Base-by-base conservation (phyloP, 805 yeast species). In the Pichia nakasei region DNA sequence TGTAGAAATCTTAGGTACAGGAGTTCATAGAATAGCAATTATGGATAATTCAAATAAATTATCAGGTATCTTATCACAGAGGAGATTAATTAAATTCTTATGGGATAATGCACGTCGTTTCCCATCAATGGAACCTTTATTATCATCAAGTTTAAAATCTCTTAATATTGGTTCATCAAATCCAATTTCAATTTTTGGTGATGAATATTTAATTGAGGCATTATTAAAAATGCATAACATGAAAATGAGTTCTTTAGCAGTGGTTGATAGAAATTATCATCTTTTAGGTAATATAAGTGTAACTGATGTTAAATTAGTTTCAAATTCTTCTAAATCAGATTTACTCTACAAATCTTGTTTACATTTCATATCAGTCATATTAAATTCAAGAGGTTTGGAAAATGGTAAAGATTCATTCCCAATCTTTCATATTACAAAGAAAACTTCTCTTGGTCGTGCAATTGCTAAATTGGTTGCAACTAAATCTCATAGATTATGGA, bases 391-490 rank as follows among this genome's bases (percentile, higher is more conserved):
- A 58, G 98, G 98, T 19, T 72, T 91, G 27, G 94, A 83, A 56
- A 89, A 88, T 58, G 96, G 96, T 42, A 88, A 89, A 63, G 98
- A 91, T 67, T 87, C 94, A 35, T 91, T 83, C 71, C 98, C 98
- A 17, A 91, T 93, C 35, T 91, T 91, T 73, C 95, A 91, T 61
- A 96, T 91, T 22, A 82, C 85, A 49, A 76, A 78, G 48, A 73
- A 75, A 35, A 78, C 94, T 9, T 80, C 93, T 0, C 70, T 93
- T 41, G 95, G 87, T 29, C 76, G 96, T 61, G 87, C 94, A 9
- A 75, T 93, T 57, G 97, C 97, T 29, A 91, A 93, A 61, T 69
- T 91, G 53, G 97, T 91, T 13, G 97, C 98, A 6, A 91, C 98
- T 1, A 82, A 82, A 61, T 78, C 96, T 2, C 98, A 91, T 65